Conservation (phyloP, 1,284 basidiomycete genomes). For the Rhodotorula sp. region DNA sequence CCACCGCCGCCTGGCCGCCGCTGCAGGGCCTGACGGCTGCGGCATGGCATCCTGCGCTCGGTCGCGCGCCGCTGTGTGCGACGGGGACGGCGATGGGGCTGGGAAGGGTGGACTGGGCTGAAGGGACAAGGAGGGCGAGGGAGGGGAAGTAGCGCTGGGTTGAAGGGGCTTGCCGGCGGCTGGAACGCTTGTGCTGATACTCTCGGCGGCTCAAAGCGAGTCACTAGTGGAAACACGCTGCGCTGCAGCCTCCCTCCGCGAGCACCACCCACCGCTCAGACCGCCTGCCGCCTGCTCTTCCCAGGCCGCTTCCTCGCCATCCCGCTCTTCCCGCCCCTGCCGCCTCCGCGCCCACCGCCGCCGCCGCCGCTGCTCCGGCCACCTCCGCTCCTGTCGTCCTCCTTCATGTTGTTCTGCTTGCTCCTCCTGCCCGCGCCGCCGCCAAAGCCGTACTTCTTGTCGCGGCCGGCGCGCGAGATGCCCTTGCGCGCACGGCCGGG, state of each 20-base stretch:
- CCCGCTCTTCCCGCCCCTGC: constrained; percentile 36
- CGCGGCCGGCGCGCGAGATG: constrained; percentile 67
- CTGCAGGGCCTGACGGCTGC: constrained; percentile 74
- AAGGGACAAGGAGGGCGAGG: constrained; percentile 8
- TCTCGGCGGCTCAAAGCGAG: too few relatives aligned
- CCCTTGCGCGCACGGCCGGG: constrained; percentile 47
- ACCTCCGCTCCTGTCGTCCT: constrained; percentile 19
- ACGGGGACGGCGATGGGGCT: constrained; percentile 78
- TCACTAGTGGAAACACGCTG: not conserved
- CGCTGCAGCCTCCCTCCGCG: not conserved
- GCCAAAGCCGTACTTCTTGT: constrained; percentile 72
- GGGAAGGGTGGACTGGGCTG: constrained; percentile 69
- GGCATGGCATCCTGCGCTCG: constrained; percentile 76
- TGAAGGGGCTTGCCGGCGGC: not conserved
- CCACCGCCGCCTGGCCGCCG: constrained; percentile 68
- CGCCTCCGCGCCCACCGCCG: constrained; percentile 22
- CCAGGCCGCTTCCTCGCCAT: constrained; percentile 50
- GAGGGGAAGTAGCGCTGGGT: not conserved
- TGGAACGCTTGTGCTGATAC: too few relatives aligned
- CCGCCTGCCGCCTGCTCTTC: constrained; percentile 45
- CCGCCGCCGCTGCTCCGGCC: constrained; percentile 50
- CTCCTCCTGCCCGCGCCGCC: constrained; percentile 55
- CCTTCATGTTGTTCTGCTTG: constrained; percentile 70
- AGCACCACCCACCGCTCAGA: constrained; percentile 2
- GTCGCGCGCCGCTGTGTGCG: constrained; percentile 67